phyloP scores from a whole-genome alignment of 2,329 filamentous ascomycete species.

The Pseudogymnoascus verrucosus region DNA sequence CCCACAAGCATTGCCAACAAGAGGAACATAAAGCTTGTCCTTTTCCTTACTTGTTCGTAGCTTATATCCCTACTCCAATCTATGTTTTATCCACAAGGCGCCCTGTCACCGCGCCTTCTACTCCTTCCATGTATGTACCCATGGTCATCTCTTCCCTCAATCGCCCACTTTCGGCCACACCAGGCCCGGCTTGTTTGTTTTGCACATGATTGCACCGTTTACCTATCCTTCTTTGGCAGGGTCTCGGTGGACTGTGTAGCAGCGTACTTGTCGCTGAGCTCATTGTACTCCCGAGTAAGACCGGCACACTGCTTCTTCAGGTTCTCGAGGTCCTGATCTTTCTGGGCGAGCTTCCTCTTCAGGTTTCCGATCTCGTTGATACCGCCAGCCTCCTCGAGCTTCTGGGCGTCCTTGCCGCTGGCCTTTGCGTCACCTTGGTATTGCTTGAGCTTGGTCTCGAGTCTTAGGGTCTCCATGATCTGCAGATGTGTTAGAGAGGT shows the following conservation, averaged over 20 bases:
- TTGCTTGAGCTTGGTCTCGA: conserved; percentile 84
- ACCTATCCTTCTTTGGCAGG: conserved; percentile 45
- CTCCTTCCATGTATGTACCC: neutral
- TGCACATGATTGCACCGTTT: neutral
- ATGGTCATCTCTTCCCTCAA: neutral
- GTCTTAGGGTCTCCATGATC: conserved; percentile 40
- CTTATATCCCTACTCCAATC: conserved; percentile 1
- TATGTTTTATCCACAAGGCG: neutral
- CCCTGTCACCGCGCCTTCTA: neutral
- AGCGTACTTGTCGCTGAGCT: conserved; percentile 74
- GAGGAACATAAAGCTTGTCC: neutral
- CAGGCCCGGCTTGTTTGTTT: neutral
- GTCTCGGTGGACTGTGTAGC: conserved; percentile 43
- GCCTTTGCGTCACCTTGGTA: conserved; percentile 60
- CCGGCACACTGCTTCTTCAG: conserved; percentile 90
- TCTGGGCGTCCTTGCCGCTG: conserved; percentile 60
- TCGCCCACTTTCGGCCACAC: neutral
- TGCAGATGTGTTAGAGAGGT: conserved; percentile 92
- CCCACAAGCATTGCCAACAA: conserved; percentile 5
- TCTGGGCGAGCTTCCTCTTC: conserved; percentile 58
- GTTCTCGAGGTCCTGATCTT: conserved; percentile 75
- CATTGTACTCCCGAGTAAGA: conserved; percentile 76
- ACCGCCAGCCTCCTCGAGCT: conserved; percentile 64
- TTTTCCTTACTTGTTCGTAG: neutral
- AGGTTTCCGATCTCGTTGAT: conserved; percentile 66